phyloP scores from a whole-genome alignment of 2,329 filamentous ascomycete genomes.

The Dryadomyces sulphureus region DNA sequence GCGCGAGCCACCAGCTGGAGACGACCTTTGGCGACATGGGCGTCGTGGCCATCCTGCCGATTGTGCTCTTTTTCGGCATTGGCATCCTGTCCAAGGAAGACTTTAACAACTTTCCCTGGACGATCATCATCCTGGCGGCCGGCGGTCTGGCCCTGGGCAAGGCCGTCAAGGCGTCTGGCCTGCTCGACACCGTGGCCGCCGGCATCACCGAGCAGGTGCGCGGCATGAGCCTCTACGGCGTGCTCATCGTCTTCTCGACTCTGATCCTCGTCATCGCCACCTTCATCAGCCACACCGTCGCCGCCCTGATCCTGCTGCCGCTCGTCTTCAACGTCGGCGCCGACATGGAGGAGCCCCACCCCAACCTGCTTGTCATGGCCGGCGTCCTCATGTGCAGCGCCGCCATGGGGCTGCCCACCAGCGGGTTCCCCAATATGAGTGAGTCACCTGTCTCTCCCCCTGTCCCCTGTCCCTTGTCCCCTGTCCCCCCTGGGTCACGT shows the following conservation, averaged over 20 bases:
- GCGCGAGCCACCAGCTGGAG: conserved; percentile 78
- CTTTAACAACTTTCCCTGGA: conserved; percentile 99
- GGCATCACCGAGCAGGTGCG: conserved; percentile 61
- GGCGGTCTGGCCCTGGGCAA: conserved; percentile 87
- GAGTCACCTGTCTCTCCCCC: too few species aligned
- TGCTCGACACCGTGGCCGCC: conserved; percentile 75
- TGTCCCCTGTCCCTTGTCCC: conserved; percentile 13
- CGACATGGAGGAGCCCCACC: conserved; percentile 76
- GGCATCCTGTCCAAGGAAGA: conserved; percentile 96
- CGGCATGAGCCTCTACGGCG: conserved; percentile 68
- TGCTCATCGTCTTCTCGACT: conserved; percentile 70
- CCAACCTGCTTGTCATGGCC: conserved; percentile 90
- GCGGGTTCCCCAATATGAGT: conserved; percentile 99
- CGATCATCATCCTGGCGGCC: conserved; percentile 94
- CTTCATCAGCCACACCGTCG: conserved; percentile 95
- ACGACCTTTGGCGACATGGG: conserved; percentile 92
- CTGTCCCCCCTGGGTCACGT: neutral
- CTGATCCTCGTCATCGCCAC: conserved; percentile 88
- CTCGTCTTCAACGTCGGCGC: conserved; percentile 76
- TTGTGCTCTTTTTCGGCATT: conserved; percentile 91
- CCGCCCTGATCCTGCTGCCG: conserved; percentile 85
- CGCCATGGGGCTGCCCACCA: conserved; percentile 93
- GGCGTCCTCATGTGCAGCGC: conserved; percentile 92
- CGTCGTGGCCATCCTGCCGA: conserved; percentile 89
- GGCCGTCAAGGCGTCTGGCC: conserved; percentile 81